phyloP scores from a whole-genome alignment of 495 filamentous ascomycete genomes.

The Astrothelium macrocarpum region DNA sequence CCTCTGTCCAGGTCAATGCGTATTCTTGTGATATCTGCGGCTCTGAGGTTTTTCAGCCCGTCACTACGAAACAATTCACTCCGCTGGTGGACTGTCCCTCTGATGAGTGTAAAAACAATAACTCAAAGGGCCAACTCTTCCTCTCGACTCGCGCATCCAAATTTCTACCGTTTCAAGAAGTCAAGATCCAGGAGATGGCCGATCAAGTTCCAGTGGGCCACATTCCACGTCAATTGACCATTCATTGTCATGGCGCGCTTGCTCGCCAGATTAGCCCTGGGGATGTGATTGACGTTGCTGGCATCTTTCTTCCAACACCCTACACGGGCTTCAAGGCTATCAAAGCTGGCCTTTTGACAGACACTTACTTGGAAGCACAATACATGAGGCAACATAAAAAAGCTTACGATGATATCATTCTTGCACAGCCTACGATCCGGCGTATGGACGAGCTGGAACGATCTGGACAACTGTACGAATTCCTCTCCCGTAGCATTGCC shows the following conservation, averaged over 20 bases:
- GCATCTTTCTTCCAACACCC: slow-evolving; percentile 92
- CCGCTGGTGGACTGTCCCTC: slow-evolving; percentile 81
- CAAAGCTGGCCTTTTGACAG: slow-evolving; percentile 84
- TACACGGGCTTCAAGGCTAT: slow-evolving; percentile 98
- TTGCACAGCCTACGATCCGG: slow-evolving; percentile 64
- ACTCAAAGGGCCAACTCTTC: slow-evolving; percentile 85
- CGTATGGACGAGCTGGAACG: slow-evolving; percentile 73
- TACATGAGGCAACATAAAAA: slow-evolving; percentile 93
- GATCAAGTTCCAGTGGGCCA: slow-evolving; percentile 97
- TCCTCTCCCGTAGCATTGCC: slow-evolving; percentile 86
- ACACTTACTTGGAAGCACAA: slow-evolving; percentile 94
- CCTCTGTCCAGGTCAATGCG: slow-evolving; percentile 90
- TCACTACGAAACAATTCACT: slow-evolving; percentile 80
- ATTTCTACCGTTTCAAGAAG: slow-evolving; percentile 94
- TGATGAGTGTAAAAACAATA: slow-evolving; percentile 77
- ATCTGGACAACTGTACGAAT: slow-evolving; percentile 87
- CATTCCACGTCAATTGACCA: slow-evolving; percentile 80
- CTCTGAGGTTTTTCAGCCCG: slow-evolving; percentile 93
- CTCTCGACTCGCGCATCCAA: slow-evolving; percentile 91
- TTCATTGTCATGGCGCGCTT: slow-evolving; percentile 79
- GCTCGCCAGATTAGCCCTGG: slow-evolving; percentile 84
- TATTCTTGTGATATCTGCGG: slow-evolving; percentile 96
- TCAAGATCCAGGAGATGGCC: slow-evolving; percentile 97
- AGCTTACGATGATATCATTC: slow-evolving; percentile 77
- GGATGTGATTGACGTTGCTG: slow-evolving; percentile 84